Evolutionary conservation across 805 yeast species (phyloP), one percentile per base, ranked within the genome.

Genomic region (Sugiyamaella chiloensis): DNA sequence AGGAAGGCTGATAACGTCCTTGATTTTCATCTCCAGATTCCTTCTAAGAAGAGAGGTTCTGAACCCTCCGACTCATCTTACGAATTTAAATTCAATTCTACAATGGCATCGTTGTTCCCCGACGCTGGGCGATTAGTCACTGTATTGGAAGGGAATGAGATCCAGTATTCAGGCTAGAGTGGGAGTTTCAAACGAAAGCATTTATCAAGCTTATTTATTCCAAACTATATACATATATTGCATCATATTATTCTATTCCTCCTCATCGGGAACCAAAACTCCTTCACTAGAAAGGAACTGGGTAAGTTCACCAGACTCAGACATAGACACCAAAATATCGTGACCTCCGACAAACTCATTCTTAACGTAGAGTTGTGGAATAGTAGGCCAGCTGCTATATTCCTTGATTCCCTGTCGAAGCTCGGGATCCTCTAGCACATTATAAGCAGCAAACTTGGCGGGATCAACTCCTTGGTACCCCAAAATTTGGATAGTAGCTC

Each of bases 391-490:
- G 55, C 86, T 83, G 57, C 91, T 81, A 68, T 79, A 93, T 65
- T 93, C 99, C 70, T 93, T 93, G 61, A 93, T 88, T 26, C 98
- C 99, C 41, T 87, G 82, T 69, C 99, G 85, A 54, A 93, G 77
- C 60, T 93, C 98, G 2, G 85, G 81, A 65, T 93, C 99, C 68
- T 93, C 98, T 56, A 93, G 73, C 0, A 93, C 99, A 63, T 93
- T 91, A 69, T 86, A 93, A 17, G 98, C 98, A 34, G 98, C 97
- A 71, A 93, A 93, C 68, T 93, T 91, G 23, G 71, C 77, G 7
- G 99, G 99, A 67, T 93, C 96, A 17, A 93, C 97, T 50, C 99
- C 99, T 64, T 91, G 95, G 63, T 88, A 91, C 11, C 99, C 98
- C 51, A 93, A 75, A 44, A 90, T 78, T 63, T 87, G 93, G 58